Base-by-base conservation (phyloP, 176 grass and related monocot genomes). In the Rhynchospora pubera region DNA sequence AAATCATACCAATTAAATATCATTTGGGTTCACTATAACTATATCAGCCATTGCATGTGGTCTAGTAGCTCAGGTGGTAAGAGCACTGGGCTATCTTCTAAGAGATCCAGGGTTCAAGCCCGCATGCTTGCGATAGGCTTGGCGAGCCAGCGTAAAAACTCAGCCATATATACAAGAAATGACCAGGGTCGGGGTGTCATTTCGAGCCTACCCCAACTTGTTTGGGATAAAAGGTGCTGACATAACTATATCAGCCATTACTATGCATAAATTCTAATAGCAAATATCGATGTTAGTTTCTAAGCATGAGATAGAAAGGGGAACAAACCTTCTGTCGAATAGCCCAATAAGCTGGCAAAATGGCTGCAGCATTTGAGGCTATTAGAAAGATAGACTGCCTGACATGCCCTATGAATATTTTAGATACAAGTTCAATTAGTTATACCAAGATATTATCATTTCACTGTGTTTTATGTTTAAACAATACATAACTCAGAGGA, bases 381-480 rank as follows among this genome's bases (percentile, higher is more conserved):
- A 98, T 89, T 79, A 94, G 87, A 93, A 91, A 98, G 56, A 98
- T 88, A 65, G 90, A 93, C 67, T 98, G 95, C 92, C 89, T 90
- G 46, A 98, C 89, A 82, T 98, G 95, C 61, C 95, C 95, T 98
- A 79, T 73, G 88, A 62, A 88, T 71, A 79, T 82, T 82, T 63
- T 13, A 53, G 51, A 56, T 39, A 56, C 58, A 16, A 12, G 48
- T 26, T n/a, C 56, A 39, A 59, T 52, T 57, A 57, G 19, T 65
- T 64, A 81, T 56, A 23, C 19, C 48, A 50, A 81, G 10, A 59
- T 32, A 47, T 19, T 64, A 81, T 12, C 53, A 30, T 61, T 43
- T 59, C 26, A 44, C 8, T 44, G 23, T 80, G 28, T 47, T 28
- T 18, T 19, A 71, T 7, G 51, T 34, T 12, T 57, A 57, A 82